These are phyloP conservation scores for Colletotrichum cereale DNA, from an alignment of 2,329 filamentous ascomycete species.

Conservation along the genomic window DNA sequence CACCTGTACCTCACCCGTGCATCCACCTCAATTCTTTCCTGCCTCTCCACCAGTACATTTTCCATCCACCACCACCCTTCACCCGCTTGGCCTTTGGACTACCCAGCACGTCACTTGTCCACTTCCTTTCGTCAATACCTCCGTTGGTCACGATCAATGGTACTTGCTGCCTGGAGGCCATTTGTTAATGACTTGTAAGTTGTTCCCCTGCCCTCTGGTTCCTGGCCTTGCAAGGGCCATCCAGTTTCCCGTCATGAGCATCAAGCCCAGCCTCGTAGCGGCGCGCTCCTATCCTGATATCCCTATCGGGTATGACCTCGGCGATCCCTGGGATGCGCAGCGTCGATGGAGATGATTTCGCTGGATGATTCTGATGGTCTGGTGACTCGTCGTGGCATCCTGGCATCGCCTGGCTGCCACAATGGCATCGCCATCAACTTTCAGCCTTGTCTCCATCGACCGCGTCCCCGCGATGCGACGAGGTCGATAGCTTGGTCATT, in stretches of 20 bases:
- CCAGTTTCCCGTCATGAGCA: conserved; percentile 52
- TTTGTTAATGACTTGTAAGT: conserved; percentile 67
- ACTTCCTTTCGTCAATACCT: conserved; percentile 27
- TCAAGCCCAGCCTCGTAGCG: conserved; percentile 49
- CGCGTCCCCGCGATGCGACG: conserved; percentile 59
- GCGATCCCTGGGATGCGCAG: conserved; percentile 43
- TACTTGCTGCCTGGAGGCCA: conserved; percentile 53
- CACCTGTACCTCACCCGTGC: conserved; percentile 41
- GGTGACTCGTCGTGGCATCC: conserved; percentile 42
- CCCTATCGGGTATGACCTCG: conserved; percentile 46
- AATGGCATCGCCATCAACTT: conserved; percentile 59
- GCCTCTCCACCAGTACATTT: conserved; percentile 49
- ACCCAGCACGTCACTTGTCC: conserved; percentile 38
- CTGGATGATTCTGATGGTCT: conserved; percentile 50
- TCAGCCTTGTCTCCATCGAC: conserved; percentile 64
- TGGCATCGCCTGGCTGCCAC: conserved; percentile 47
- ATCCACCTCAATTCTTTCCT: conserved; percentile 55
- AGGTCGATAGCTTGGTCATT: conserved; percentile 51
- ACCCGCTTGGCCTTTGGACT: conserved; percentile 38
- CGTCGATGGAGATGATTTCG: conserved; percentile 53
- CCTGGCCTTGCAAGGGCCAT: conserved; percentile 49
- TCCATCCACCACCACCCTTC: conserved; percentile 42
- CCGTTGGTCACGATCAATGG: conserved; percentile 27
- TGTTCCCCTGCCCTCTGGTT: conserved; percentile 44
- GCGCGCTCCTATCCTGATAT: conserved; percentile 52